These are phyloP conservation scores for Penicillium pancosmium DNA, from an alignment of 495 filamentous ascomycete genomes.

Conservation along the genomic window DNA sequence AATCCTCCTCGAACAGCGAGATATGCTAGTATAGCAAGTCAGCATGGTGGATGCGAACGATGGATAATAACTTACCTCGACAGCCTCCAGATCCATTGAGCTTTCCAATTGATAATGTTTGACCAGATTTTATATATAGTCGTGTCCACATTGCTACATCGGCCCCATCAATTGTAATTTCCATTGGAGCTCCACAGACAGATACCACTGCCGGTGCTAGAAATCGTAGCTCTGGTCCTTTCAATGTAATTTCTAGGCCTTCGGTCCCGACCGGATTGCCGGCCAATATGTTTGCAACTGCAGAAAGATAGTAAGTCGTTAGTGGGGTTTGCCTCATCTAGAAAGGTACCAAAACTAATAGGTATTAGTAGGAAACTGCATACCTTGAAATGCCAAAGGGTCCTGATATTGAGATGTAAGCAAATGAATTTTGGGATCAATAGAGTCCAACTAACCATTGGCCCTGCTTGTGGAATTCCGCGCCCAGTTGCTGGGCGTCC, in stretches of 20 bases:
- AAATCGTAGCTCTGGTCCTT: conserved; percentile 61
- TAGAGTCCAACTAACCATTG: conserved; percentile 48
- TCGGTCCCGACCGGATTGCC: conserved; percentile 56
- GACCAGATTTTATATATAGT: conserved; percentile 50
- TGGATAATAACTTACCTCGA: not conserved
- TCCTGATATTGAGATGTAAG: too few species aligned
- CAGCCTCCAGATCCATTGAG: conserved; percentile 41
- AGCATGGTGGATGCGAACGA: too few species aligned
- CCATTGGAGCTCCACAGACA: conserved; percentile 56
- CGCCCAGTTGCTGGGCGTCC: conserved; percentile 55
- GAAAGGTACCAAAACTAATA: too few species aligned
- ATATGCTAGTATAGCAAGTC: conserved; percentile 31
- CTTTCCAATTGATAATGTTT: conserved; percentile 58
- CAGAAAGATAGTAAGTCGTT: too few species aligned
- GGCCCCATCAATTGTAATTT: conserved; percentile 48
- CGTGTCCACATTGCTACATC: conserved; percentile 56
- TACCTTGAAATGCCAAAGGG: too few species aligned
- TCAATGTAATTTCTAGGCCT: conserved; percentile 60
- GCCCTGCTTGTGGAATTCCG: conserved; percentile 53
- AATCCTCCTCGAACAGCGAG: conserved; percentile 62
- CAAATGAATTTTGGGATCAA: too few species aligned
- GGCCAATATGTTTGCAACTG: conserved; percentile 54
- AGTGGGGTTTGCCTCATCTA: too few species aligned
- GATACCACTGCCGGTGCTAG: conserved; percentile 50
- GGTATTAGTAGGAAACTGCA: too few species aligned